Evolutionary conservation across 345 rosid species (phyloP).

Genomic region (Ailanthus altissimus): DNA sequence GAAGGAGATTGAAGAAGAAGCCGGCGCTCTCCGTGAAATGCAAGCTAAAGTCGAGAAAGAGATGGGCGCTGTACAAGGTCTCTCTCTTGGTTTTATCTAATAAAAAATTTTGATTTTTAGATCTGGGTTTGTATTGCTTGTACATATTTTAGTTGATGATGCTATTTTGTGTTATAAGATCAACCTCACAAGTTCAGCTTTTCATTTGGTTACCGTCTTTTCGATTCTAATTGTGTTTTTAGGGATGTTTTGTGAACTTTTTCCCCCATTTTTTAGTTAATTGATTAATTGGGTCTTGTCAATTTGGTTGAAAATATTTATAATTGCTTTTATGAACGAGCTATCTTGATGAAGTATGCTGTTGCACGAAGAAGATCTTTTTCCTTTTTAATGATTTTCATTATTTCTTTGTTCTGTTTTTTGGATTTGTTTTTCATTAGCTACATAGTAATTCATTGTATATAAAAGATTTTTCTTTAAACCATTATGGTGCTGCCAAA

Average conservation of each 20-base stretch:
- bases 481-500: background rate
- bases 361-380: background rate
- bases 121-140: slow-evolving; percentile 14
- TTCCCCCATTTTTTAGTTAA: background rate
- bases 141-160: background rate
- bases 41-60: slow-evolving; percentile 99
- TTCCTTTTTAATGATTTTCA: background rate
- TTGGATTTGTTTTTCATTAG: background rate
- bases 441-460: background rate
- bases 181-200: background rate
- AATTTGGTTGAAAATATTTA: background rate
- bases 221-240: background rate
- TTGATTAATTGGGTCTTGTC: background rate
- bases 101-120: slow-evolving; percentile 7
- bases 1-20: slow-evolving; percentile 97
- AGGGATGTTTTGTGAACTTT: too few species aligned
- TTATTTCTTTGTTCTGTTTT: background rate
- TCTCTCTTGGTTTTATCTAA: background rate
- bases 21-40: slow-evolving; percentile 97
- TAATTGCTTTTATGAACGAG: background rate
- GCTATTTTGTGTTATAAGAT: background rate
- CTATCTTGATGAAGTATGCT: background rate
- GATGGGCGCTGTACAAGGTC: slow-evolving; percentile 96
- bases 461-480: background rate
- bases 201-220: background rate